phyloP scores from a whole-genome alignment of 495 filamentous ascomycete species.

The Lindgomyces ingoldianus region DNA sequence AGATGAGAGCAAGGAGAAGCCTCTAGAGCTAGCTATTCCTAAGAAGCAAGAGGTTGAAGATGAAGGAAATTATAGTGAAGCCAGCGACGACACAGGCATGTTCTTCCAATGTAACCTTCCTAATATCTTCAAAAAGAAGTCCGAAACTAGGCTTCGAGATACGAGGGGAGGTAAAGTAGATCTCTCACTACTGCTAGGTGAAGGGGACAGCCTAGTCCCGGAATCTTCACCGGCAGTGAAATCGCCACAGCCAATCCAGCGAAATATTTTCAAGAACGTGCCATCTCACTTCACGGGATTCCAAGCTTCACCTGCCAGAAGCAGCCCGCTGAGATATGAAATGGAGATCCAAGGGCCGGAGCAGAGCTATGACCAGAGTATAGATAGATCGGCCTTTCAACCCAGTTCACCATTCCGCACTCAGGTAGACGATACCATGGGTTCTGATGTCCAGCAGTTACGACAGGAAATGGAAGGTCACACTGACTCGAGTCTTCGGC shows the following conservation, averaged over 20 bases:
- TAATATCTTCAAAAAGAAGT: conserved; percentile 29
- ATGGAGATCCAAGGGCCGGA: conserved; percentile 19
- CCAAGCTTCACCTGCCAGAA: conserved; percentile 15
- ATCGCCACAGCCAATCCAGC: not conserved
- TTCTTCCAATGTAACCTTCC: conserved; percentile 44
- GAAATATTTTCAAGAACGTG: conserved; percentile 19
- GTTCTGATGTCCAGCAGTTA: conserved; percentile 22
- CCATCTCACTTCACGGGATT: conserved; percentile 19
- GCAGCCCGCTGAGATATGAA: conserved; percentile 21
- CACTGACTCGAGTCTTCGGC: conserved; percentile 27
- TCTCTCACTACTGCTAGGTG: conserved; percentile 19
- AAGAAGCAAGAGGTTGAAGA: conserved; percentile 5
- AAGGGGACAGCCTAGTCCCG: conserved; percentile 20
- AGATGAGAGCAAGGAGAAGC: conserved; percentile 27
- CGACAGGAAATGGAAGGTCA: conserved; percentile 16
- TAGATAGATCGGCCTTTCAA: conserved; percentile 16
- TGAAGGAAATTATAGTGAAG: conserved; percentile 31
- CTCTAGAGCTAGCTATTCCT: not conserved
- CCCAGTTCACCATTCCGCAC: conserved; percentile 32
- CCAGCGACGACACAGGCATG: conserved; percentile 42
- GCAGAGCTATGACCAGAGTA: not conserved
- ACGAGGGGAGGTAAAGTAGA: conserved; percentile 19
- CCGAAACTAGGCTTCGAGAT: not conserved
- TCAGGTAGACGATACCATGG: conserved; percentile 16
- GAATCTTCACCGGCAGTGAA: conserved; percentile 14